Evolutionary conservation across 2,329 filamentous ascomycete genomes (phyloP).

Genomic region (Monosporascus sp.): DNA sequence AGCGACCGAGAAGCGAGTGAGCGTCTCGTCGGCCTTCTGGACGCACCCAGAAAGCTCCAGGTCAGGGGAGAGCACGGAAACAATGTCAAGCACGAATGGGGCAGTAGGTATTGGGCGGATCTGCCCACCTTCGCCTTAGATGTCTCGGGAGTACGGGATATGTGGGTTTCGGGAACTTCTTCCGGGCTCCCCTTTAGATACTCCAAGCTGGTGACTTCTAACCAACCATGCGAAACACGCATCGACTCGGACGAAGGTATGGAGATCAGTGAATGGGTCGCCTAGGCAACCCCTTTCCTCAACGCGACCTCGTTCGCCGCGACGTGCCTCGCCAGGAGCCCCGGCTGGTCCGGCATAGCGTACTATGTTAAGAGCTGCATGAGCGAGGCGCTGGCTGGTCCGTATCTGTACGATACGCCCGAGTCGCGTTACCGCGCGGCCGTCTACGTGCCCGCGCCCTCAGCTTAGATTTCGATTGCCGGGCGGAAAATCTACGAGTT

Average conservation of each 20-base stretch:
- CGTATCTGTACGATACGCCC: neutral
- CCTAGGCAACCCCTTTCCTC: neutral
- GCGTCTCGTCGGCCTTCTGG: neutral
- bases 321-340: neutral
- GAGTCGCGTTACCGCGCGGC: neutral
- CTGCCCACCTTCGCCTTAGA: neutral
- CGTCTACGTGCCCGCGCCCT: neutral
- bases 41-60: neutral
- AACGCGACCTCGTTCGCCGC: neutral
- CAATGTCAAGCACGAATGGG: neutral
- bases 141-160: neutral
- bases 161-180: neutral
- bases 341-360: neutral
- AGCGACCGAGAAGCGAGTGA: neutral
- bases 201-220: too few species aligned
- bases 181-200: neutral
- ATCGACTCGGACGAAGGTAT: neutral
- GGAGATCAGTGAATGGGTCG: neutral
- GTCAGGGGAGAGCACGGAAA: neutral
- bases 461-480: neutral
- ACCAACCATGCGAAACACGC: neutral
- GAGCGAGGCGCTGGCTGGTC: neutral
- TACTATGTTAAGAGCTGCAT: neutral
- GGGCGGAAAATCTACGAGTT: neutral
- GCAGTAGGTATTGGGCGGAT: neutral